Evolutionary conservation across 1,284 basidiomycete species (phyloP).

Genomic region (Leccinum subatratum): DNA sequence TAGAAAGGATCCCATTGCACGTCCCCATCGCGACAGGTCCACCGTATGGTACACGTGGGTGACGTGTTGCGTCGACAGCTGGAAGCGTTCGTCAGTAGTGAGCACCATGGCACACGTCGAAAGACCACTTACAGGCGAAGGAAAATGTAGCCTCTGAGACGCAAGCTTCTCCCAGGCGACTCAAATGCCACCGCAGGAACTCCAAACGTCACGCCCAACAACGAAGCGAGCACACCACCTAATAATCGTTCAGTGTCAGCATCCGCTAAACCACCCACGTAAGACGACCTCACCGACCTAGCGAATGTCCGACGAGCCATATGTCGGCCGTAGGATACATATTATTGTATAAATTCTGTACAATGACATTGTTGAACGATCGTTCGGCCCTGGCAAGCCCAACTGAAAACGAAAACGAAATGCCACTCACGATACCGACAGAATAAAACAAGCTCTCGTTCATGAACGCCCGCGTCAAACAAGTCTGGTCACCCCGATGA

Average conservation of each 20-base stretch:
- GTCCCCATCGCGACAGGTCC: constrained; percentile 81
- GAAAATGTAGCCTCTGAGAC: constrained; percentile 82
- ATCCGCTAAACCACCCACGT: background rate
- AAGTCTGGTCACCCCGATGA: constrained; percentile 74
- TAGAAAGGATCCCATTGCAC: constrained; percentile 72
- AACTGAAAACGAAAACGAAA: background rate
- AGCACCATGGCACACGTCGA: background rate
- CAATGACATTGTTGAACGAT: background rate
- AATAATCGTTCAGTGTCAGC: constrained; percentile 3
- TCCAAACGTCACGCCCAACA: constrained; percentile 91
- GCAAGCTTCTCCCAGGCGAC: constrained; percentile 89
- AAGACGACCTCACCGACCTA: constrained; percentile 29
- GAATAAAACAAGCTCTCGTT: constrained; percentile 89
- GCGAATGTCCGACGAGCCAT: constrained; percentile 89
- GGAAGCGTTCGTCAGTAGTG: constrained; percentile 8
- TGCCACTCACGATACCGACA: constrained; percentile 62
- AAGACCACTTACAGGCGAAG: constrained; percentile 55
- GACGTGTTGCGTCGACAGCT: constrained; percentile 71
- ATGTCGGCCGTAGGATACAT: constrained; percentile 91
- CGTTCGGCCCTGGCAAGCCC: background rate
- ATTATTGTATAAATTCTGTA: constrained; percentile 88
- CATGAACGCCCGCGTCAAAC: constrained; percentile 74
- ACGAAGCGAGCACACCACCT: constrained; percentile 82
- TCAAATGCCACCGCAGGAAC: constrained; percentile 87
- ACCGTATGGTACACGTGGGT: constrained; percentile 85